A percentile compares a stretch with the other conserved stretches of the same genome.
Conservation (phyloP, 2,329 filamentous ascomycete species). For the Claviceps sorghi region DNA sequence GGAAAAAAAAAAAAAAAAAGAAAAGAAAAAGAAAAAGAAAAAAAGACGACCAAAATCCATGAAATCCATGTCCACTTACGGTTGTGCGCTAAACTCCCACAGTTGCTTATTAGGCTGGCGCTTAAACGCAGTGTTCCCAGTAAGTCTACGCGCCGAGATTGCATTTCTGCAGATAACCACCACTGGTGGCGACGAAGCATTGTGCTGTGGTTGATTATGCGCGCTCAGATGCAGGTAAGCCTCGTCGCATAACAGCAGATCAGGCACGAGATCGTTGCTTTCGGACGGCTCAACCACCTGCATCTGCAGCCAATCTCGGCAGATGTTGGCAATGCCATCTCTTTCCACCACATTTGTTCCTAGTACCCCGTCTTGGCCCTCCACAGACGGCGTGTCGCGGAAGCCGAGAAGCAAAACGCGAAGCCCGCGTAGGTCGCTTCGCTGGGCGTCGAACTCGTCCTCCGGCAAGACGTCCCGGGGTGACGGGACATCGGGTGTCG, state of each 20-base stretch:
- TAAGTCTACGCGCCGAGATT: neutral
- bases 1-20: no score
- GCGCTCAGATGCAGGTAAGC: conserved; percentile 13
- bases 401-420: conserved; percentile 16
- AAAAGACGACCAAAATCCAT: neutral
- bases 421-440: conserved; percentile 17
- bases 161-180: conserved; percentile 6
- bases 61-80: conserved; percentile 10
- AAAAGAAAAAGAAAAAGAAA: no score
- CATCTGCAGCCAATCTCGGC: conserved; percentile 20
- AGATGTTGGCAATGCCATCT: conserved; percentile 11
- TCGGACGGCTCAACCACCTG: conserved; percentile 10
- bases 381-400: conserved; percentile 3
- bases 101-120: conserved; percentile 9
- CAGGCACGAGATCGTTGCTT: conserved; percentile 9
- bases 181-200: conserved; percentile 3
- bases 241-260: conserved; percentile 14
- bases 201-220: conserved; percentile 8
- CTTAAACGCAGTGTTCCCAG: conserved; percentile 1
- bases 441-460: conserved; percentile 15
- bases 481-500: neutral
- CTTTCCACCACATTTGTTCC: conserved; percentile 4
- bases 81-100: conserved; percentile 24
- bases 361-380: conserved; percentile 1
- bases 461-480: conserved; percentile 7